phyloP scores from a whole-genome alignment of 1,139 yeast species.

The Hansenula sp. region DNA sequence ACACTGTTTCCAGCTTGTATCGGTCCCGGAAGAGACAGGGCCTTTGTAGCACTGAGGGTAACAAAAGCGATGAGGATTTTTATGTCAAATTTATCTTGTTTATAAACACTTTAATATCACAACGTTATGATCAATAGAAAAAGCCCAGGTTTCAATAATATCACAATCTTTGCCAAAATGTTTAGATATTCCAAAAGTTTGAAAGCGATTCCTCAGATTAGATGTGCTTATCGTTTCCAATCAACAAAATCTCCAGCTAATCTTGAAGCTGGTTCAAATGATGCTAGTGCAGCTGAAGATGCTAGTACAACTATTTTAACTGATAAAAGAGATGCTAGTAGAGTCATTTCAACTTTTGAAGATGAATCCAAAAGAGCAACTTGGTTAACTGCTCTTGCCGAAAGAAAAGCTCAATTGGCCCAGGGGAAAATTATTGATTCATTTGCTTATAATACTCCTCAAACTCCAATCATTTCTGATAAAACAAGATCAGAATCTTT shows the following conservation, averaged over 20 bases:
- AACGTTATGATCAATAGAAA: too few species aligned
- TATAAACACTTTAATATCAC: too few species aligned
- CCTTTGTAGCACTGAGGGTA: too few species aligned
- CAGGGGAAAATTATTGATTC: conserved; percentile 73
- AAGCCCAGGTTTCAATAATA: too few species aligned
- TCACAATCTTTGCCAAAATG: too few species aligned
- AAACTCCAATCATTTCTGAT: conserved; percentile 67
- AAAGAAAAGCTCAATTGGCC: conserved; percentile 62
- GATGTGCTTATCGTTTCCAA: not conserved
- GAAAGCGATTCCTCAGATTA: not conserved
- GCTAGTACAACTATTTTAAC: conserved; percentile 63
- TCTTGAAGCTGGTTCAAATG: conserved; percentile 15
- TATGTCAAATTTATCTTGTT: too few species aligned
- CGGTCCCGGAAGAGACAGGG: too few species aligned
- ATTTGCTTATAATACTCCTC: conserved; percentile 67
- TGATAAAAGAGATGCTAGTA: conserved; percentile 39
- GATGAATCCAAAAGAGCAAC: conserved; percentile 51
- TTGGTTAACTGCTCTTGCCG: conserved; percentile 82
- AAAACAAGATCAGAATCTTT: conserved; percentile 76
- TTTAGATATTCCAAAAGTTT: not conserved
- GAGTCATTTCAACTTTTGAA: conserved; percentile 26
- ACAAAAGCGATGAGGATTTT: too few species aligned
- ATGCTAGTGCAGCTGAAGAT: conserved; percentile 48
- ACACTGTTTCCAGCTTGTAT: too few species aligned
- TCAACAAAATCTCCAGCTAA: conserved; percentile 5